phyloP scores from a whole-genome alignment of 2,329 filamentous ascomycete genomes.

The Pseudocercospora crystallina region DNA sequence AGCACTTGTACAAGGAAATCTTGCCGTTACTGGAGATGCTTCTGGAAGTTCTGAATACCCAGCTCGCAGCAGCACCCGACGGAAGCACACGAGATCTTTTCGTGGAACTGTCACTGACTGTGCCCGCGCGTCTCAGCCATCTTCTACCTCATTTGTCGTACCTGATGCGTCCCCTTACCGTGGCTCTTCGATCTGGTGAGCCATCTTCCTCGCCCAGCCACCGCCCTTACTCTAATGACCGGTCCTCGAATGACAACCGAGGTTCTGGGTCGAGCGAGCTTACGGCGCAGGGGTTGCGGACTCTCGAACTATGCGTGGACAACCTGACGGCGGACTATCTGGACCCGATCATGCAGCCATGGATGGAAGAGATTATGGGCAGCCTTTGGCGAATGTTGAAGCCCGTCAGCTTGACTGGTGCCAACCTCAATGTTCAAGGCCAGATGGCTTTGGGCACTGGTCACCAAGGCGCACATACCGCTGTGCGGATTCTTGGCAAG shows the following conservation, averaged over 20 bases:
- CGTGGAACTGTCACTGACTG: slow-evolving; percentile 93
- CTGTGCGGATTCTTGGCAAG: slow-evolving; percentile 95
- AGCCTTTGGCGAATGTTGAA: slow-evolving; percentile 93
- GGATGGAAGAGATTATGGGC: slow-evolving; percentile 98
- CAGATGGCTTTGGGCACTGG: slow-evolving; percentile 27
- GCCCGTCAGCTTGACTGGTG: slow-evolving; percentile 78
- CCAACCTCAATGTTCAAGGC: slow-evolving; percentile 17
- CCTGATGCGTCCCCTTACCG: slow-evolving; percentile 95
- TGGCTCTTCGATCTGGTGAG: slow-evolving; percentile 78
- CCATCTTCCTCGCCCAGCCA: slow-evolving; percentile 44
- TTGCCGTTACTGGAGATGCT: slow-evolving; percentile 95
- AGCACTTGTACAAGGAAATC: slow-evolving; percentile 98
- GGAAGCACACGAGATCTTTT: slow-evolving; percentile 91
- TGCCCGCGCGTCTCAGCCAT: slow-evolving; percentile 90
- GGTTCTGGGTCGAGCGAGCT: slow-evolving; percentile 58
- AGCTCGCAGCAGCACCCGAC: slow-evolving; percentile 86
- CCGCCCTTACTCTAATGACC: slow-evolving; percentile 23
- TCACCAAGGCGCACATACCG: slow-evolving; percentile 96
- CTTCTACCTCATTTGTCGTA: slow-evolving; percentile 93
- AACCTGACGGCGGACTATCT: slow-evolving; percentile 97
- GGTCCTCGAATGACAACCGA: slow-evolving; percentile 23
- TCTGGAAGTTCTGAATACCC: slow-evolving; percentile 92
- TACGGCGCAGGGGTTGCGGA: slow-evolving; percentile 89
- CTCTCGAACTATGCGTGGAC: slow-evolving; percentile 93
- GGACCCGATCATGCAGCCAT: slow-evolving; percentile 97